These are phyloP conservation scores for Thalassiosira delicatula DNA, from an alignment of 352 stramenopile species.

Conservation along the genomic window DNA sequence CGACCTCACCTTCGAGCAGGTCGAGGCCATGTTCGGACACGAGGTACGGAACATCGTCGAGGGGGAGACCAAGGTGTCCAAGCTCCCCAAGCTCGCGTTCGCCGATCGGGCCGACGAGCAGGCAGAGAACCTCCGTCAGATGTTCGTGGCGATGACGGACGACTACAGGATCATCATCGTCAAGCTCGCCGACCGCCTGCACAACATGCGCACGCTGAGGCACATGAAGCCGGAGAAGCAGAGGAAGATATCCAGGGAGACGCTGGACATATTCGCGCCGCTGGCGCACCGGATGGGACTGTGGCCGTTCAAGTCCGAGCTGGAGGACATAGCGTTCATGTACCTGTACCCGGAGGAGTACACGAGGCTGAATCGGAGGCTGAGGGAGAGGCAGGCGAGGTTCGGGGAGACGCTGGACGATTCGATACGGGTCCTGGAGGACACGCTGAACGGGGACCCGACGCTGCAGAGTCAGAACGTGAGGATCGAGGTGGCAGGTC, in stretches of 20 bases:
- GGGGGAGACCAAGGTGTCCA: constrained; percentile 88
- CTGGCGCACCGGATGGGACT: constrained; percentile 88
- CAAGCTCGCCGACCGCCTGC: constrained; percentile 87
- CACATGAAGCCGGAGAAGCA: constrained; percentile 86
- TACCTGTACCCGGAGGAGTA: constrained; percentile 85
- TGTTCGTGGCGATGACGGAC: constrained; percentile 89
- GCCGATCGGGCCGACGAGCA: constrained; percentile 80
- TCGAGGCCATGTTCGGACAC: constrained; percentile 85
- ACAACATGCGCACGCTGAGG: constrained; percentile 87
- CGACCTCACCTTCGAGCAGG: constrained; percentile 85
- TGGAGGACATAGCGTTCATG: constrained; percentile 87
- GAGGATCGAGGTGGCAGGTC: constrained; percentile 78
- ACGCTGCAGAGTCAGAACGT: constrained; percentile 77
- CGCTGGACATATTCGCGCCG: constrained; percentile 88
- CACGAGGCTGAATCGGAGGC: constrained; percentile 72
- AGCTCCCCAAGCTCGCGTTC: constrained; percentile 83
- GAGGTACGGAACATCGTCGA: constrained; percentile 87
- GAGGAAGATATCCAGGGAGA: constrained; percentile 87
- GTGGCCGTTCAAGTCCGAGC: constrained; percentile 88
- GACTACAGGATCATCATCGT: constrained; percentile 89
- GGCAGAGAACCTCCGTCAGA: constrained; percentile 87
- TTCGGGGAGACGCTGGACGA: constrained; percentile 76
- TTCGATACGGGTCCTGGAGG: constrained; percentile 74
- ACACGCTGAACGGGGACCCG: constrained; percentile 70
- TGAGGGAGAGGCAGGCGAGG: constrained; percentile 69